Conservation (phyloP, 192 early-diverging fungal genomes). For the Backusella australiensis region DNA sequence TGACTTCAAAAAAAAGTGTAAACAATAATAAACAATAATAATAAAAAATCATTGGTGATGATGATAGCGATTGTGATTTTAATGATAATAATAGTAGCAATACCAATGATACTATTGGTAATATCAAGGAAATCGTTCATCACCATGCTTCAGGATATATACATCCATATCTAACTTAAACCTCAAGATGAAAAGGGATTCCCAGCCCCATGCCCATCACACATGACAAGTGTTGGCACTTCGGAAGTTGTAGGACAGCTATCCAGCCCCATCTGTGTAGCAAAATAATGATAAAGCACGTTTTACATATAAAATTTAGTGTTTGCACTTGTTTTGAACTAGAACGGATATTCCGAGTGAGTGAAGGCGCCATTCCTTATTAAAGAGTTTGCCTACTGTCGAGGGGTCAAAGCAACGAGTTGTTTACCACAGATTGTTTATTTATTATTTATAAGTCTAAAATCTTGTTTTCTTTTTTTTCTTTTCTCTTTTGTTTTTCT, state of each 20-base stretch:
- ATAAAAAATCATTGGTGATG: neutral
- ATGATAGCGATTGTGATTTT: neutral
- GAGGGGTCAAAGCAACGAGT: neutral
- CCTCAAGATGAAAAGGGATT: neutral
- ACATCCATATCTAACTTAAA: neutral
- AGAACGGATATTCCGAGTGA: slow-evolving; percentile 7
- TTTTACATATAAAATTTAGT: slow-evolving; percentile 8
- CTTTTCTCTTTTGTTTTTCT: neutral
- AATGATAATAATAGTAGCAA: neutral
- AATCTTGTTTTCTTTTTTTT: neutral
- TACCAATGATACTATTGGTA: neutral
- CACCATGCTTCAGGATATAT: neutral
- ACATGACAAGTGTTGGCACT: slow-evolving; percentile 4
- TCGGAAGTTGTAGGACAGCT: slow-evolving; percentile 1
- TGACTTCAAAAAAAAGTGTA: neutral
- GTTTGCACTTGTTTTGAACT: slow-evolving; percentile 2
- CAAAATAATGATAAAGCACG: slow-evolving; percentile 1
- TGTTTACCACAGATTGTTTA: neutral
- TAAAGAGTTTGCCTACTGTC: neutral
- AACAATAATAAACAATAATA: slow-evolving; percentile 1
- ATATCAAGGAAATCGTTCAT: neutral
- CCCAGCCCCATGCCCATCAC: neutral
- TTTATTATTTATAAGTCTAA: slow-evolving; percentile 5
- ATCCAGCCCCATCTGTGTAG: slow-evolving; percentile 3
- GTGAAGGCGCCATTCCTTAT: neutral